Percentiles rank a stretch among this genome's conserved stretches.
Evolutionary conservation across 805 yeast genomes (phyloP).

Genomic region (Starmera amethionina): DNA sequence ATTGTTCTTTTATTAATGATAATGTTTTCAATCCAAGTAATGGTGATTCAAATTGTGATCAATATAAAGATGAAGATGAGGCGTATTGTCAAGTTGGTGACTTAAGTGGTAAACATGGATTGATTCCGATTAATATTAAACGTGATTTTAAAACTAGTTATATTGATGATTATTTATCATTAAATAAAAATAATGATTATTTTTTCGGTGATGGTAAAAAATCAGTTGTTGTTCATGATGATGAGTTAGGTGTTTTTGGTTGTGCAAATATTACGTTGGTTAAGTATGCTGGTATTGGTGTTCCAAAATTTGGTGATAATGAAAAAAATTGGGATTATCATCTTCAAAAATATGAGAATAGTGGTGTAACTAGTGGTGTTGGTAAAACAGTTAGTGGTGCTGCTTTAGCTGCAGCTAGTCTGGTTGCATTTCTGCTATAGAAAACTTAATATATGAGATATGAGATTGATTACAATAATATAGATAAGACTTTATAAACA

Average conservation of each 20-base stretch:
- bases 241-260: conserved; percentile 40
- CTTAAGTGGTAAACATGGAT: conserved; percentile 62
- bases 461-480: too few relatives aligned
- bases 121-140: conserved; percentile 21
- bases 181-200: conserved; percentile 36
- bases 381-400: too few relatives aligned
- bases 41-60: conserved; percentile 38
- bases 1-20: conserved; percentile 40
- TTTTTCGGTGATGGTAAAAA: conserved; percentile 39
- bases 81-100: conserved; percentile 58
- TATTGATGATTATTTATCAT: conserved; percentile 49
- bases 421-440: too few relatives aligned
- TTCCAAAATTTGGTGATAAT: too few relatives aligned
- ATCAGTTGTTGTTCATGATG: conserved; percentile 42
- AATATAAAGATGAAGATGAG: conserved; percentile 25
- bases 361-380: too few relatives aligned
- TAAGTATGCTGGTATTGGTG: background rate
- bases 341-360: too few relatives aligned
- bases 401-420: too few relatives aligned
- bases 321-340: too few relatives aligned
- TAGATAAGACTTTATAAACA: background rate
- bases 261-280: conserved; percentile 37
- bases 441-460: too few relatives aligned
- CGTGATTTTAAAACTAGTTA: conserved; percentile 22
- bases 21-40: conserved; percentile 51